A percentile compares a stretch with the other conserved stretches of the same genome.
Evolutionary conservation across 2,329 filamentous ascomycete species (phyloP).

Genomic region (Paraconiothyrium brasiliense): DNA sequence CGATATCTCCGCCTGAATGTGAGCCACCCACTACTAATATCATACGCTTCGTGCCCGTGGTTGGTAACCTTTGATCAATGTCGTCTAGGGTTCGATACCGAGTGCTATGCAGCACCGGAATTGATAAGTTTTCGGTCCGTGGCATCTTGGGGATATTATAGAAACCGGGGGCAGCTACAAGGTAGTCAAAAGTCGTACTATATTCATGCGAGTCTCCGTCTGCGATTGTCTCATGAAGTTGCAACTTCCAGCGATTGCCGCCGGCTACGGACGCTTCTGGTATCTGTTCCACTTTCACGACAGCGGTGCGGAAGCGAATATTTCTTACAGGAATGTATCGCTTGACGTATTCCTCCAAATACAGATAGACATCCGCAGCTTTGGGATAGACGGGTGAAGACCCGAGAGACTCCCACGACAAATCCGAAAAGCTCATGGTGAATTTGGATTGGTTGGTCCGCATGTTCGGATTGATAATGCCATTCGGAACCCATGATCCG

Average conservation of each 20-base stretch:
- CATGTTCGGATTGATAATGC: slow-evolving; percentile 59
- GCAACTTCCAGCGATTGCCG: too few relatives aligned
- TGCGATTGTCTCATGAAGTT: too few relatives aligned
- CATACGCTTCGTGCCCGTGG: slow-evolving; percentile 45
- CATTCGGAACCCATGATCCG: slow-evolving; percentile 70
- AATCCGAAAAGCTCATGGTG: slow-evolving; percentile 68
- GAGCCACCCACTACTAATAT: slow-evolving; percentile 74
- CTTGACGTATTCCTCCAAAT: slow-evolving; percentile 70
- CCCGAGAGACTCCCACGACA: slow-evolving; percentile 69
- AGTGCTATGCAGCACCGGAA: slow-evolving; percentile 71
- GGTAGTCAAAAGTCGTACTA: slow-evolving; percentile 65
- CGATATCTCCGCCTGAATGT: slow-evolving; percentile 80
- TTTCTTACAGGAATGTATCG: slow-evolving; percentile 58
- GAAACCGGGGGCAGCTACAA: slow-evolving; percentile 72
- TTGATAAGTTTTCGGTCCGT: neutral
- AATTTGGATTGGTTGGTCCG: slow-evolving; percentile 77
- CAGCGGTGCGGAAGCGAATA: too few relatives aligned
- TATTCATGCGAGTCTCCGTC: too few relatives aligned
- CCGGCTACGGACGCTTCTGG: neutral
- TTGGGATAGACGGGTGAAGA: slow-evolving; percentile 70
- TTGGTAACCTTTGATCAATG: slow-evolving; percentile 12
- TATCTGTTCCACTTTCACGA: too few relatives aligned
- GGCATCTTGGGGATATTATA: slow-evolving; percentile 57
- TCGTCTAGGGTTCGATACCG: slow-evolving; percentile 64
- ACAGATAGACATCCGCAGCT: slow-evolving; percentile 76